Conservation (phyloP, 2,329 filamentous ascomycete genomes). For the Teratosphaeria viscida region DNA sequence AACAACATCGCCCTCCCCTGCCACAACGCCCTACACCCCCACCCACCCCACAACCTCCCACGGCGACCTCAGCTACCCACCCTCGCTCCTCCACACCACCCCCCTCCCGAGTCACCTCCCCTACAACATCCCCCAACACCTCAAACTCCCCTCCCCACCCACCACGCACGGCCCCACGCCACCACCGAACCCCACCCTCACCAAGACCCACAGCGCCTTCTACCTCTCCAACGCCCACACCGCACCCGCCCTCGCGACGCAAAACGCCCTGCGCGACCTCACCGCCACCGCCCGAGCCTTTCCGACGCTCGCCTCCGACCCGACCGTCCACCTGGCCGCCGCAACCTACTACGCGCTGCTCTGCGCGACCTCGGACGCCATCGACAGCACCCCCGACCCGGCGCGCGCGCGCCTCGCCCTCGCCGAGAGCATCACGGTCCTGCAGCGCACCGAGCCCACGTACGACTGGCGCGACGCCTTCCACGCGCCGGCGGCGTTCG, state of each 20-base stretch:
- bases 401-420: background rate
- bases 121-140: background rate
- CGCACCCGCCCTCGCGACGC: background rate
- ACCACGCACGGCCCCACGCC: background rate
- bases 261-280: background rate
- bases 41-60: background rate
- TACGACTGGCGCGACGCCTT: background rate
- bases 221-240: background rate
- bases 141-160: background rate
- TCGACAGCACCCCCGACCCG: background rate
- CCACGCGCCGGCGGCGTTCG: background rate
- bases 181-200: background rate
- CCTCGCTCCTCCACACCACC: background rate
- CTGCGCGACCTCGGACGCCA: background rate
- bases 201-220: background rate
- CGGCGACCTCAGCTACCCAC: background rate
- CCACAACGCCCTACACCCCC: background rate
- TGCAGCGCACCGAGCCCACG: background rate
- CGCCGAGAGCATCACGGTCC: background rate
- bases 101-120: background rate
- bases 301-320: background rate
- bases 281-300: background rate
- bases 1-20: background rate
- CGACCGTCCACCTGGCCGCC: background rate
- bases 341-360: slow-evolving; percentile 1